Evolutionary conservation across 257 asterid genomes (phyloP).

Genomic region (Capsicum pubescens): DNA sequence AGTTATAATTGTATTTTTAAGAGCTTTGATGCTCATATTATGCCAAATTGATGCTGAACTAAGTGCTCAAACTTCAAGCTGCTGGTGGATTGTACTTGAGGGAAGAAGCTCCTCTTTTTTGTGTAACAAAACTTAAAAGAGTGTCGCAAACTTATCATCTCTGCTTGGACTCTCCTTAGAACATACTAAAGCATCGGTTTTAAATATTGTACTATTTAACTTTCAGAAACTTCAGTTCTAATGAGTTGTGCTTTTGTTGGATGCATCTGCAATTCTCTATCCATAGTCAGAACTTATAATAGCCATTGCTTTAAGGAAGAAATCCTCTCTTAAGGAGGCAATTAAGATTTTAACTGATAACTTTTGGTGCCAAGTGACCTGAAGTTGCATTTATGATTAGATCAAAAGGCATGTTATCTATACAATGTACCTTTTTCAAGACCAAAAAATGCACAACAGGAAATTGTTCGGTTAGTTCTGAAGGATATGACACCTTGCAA

Average conservation of each 20-base stretch:
- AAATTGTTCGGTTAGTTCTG: not conserved
- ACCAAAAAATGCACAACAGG: slow-evolving; percentile 35
- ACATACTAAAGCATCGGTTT: slow-evolving; percentile 80
- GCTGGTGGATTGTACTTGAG: slow-evolving; percentile 85
- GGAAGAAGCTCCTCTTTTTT: slow-evolving; percentile 70
- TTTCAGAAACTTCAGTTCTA: too few relatives aligned
- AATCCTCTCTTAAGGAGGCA: slow-evolving; percentile 65
- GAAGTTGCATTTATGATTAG: slow-evolving; percentile 53
- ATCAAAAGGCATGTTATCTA: slow-evolving; percentile 43
- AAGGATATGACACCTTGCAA: slow-evolving; percentile 2
- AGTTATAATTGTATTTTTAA: too few relatives aligned
- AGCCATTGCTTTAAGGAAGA: slow-evolving; percentile 67
- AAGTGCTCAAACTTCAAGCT: slow-evolving; percentile 52
- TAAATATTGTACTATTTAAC: slow-evolving; percentile 66
- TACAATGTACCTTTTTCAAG: slow-evolving; percentile 37
- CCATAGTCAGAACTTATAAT: slow-evolving; percentile 42
- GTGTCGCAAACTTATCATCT: slow-evolving; percentile 65
- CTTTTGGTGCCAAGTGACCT: slow-evolving; percentile 41
- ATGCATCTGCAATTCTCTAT: too few relatives aligned
- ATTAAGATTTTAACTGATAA: slow-evolving; percentile 65
- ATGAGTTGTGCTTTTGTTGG: too few relatives aligned
- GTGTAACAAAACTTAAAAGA: slow-evolving; percentile 78
- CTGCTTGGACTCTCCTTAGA: slow-evolving; percentile 67
- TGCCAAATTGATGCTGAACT: too few relatives aligned
- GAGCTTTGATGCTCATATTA: too few relatives aligned